Evolutionary conservation across 2,329 filamentous ascomycete species (phyloP), one percentile per base, ranked within the genome.

Genomic region (Colletotrichum noveboracense): DNA sequence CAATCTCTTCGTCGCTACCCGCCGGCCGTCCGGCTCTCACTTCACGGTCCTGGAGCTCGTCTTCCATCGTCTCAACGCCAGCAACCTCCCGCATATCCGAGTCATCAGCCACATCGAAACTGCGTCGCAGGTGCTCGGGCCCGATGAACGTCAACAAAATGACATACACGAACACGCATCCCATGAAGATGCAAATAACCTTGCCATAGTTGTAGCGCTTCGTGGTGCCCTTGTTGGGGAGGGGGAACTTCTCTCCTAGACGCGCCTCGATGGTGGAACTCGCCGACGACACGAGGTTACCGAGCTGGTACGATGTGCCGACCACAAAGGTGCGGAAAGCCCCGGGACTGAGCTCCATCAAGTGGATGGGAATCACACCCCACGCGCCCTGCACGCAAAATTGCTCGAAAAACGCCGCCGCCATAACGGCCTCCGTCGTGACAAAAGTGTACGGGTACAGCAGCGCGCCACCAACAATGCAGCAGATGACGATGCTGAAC

Each of bases 171-270:
- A 90, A 98, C 2, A 97, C 95, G 79, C 93, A 95, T 1, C 89
- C 96, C 94, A 98, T 96, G 85, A 98, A 98, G 81, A 97, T 97
- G 81, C 93, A 95, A 78, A 98, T 96, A 12, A 97, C 95, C 79
- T 93, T 93, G 52, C 95, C 95, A 79, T 97, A 97, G 75, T 95
- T 86, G 83, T 93, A 95, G 5, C 93, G 87, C 70, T 75, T 65
- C 62, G 85, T 83, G 36, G 85, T 83, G 1, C 86, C 88, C 2
- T 89, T 89, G 0, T 90, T 86, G 0, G 92, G 88, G 5, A 97
- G 88, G 0, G 94, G 94, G 82, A 95, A 97, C 2, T 88, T 86
- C 84, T 96, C 93, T 43, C 94, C 94, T 48, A 96, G 92, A 1
- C 91, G 93, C 2, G 93, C 90, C 83, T 96, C 93, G 79, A 96